phyloP scores from a whole-genome alignment of 148 eudicot species.

The Chenopodium quinoa region DNA sequence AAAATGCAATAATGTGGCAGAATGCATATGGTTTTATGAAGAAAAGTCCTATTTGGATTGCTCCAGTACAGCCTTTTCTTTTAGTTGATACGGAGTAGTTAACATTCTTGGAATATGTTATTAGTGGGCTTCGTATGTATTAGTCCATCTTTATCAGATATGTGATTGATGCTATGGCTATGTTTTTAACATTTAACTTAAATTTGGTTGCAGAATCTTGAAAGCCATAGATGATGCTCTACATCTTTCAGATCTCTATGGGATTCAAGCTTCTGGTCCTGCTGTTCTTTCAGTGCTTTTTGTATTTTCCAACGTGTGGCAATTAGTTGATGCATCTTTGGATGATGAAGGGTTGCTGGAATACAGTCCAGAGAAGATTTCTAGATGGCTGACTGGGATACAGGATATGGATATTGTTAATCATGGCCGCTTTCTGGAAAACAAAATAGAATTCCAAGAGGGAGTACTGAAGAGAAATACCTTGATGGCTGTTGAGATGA shows the following conservation, averaged over 20 bases:
- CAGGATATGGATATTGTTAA: conserved; percentile 71
- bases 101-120: too few species aligned
- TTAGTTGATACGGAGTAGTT: too few species aligned
- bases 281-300: conserved; percentile 71
- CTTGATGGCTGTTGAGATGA: conserved; percentile 68
- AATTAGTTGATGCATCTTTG: conserved; percentile 82
- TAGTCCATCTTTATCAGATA: not conserved
- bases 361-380: conserved; percentile 61
- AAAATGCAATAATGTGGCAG: too few species aligned
- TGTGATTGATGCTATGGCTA: not conserved
- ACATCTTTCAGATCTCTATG: conserved; percentile 63
- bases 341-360: conserved; percentile 86
- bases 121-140: not conserved
- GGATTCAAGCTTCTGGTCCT: conserved; percentile 55
- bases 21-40: too few species aligned
- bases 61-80: too few species aligned
- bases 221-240: conserved; percentile 71
- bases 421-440: conserved; percentile 41
- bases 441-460: conserved; percentile 46
- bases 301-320: conserved; percentile 70
- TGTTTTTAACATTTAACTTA: conserved; percentile 13
- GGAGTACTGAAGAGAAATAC: conserved; percentile 52
- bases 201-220: conserved; percentile 68
- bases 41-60: too few species aligned
- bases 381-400: conserved; percentile 54